Base-by-base conservation (phyloP, 441 rosid species). In the Breynia disticha region DNA sequence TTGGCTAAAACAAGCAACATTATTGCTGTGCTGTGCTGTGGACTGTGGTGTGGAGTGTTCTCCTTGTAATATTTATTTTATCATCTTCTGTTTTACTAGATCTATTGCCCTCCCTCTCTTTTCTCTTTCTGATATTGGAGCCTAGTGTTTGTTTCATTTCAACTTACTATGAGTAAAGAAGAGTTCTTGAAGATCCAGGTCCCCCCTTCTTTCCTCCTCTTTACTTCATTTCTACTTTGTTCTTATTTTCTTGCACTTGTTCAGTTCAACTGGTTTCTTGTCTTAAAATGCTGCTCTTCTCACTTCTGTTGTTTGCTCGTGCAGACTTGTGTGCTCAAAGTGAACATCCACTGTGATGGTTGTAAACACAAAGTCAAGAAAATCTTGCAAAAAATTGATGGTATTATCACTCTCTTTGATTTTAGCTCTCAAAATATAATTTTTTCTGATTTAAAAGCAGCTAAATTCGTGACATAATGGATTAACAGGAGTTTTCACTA, bases 101-200 rank as follows among this genome's bases (percentile, higher is more conserved):
- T 84, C 87, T 70, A 57, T 61, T 38, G 24, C 22, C 73, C 62
- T 16, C n/a, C n/a, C n/a, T n/a, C 48, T 48, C 50, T 3, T 46
- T 12, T 17, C 24, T 20, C 45, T 22, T 53, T 22, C 48, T 52
- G 39, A 53, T 22, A 14, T 58, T 61, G 46, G 54, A 17, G 20
- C 57, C 20, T 49, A 61, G 65, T 53, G 58, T 65, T 66, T 71
- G 69, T 69, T 56, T 41, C 64, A 37, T 67, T 62, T 11, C 48
- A 48, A 13, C 61, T 71, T 45, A 11, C n/a, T n/a, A 89, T 89
- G 97, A 89, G 86, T 79, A 87, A 87, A 77, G 97, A 90, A 65
- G 97, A 90, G 91, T 70, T 90, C 66, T 78, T 90, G 91, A 90
- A 86, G 84, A 80, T 86, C 78, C 89, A 90, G 94, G 97, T 90